These are phyloP conservation scores for Saprolegnia diclina DNA, from an alignment of 352 stramenopile genomes.

Conservation along the genomic window DNA sequence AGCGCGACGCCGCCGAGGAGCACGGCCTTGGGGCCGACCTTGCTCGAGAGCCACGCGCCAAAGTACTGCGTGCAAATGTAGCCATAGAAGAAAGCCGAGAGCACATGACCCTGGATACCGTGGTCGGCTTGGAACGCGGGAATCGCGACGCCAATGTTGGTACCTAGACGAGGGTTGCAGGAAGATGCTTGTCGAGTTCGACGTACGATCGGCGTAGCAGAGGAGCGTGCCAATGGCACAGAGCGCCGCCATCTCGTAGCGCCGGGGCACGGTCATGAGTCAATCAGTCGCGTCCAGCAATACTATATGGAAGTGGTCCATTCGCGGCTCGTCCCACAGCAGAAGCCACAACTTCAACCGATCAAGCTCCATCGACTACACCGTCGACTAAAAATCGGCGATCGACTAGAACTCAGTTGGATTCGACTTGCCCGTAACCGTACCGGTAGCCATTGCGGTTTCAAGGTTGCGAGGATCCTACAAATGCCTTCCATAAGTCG, in stretches of 20 bases:
- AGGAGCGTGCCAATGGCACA: slow-evolving; percentile 74
- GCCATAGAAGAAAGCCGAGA: slow-evolving; percentile 84
- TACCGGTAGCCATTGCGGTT: too few relatives aligned
- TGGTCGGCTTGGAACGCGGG: slow-evolving; percentile 69
- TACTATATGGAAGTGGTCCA: too few relatives aligned
- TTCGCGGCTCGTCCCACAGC: too few relatives aligned
- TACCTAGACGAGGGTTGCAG: slow-evolving; percentile 36
- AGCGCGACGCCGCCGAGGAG: slow-evolving; percentile 68
- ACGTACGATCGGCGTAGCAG: slow-evolving; percentile 78
- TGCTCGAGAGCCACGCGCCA: slow-evolving; percentile 65
- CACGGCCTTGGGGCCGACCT: slow-evolving; percentile 65
- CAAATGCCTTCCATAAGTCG: too few relatives aligned
- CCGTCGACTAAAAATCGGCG: too few relatives aligned
- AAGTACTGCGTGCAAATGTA: slow-evolving; percentile 84
- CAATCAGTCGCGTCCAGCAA: too few relatives aligned
- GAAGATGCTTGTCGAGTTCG: slow-evolving; percentile 24
- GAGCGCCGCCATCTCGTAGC: slow-evolving; percentile 66
- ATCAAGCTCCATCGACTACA: too few relatives aligned
- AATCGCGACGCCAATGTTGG: slow-evolving; percentile 83
- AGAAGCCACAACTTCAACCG: too few relatives aligned
- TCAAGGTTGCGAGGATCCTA: too few relatives aligned
- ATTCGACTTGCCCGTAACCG: too few relatives aligned
- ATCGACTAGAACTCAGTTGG: too few relatives aligned
- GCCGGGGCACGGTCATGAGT: slow-evolving; percentile 15
- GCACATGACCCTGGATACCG: slow-evolving; percentile 67